Conservation (phyloP, 2,329 filamentous ascomycete species). For the Volutella citrinella region DNA sequence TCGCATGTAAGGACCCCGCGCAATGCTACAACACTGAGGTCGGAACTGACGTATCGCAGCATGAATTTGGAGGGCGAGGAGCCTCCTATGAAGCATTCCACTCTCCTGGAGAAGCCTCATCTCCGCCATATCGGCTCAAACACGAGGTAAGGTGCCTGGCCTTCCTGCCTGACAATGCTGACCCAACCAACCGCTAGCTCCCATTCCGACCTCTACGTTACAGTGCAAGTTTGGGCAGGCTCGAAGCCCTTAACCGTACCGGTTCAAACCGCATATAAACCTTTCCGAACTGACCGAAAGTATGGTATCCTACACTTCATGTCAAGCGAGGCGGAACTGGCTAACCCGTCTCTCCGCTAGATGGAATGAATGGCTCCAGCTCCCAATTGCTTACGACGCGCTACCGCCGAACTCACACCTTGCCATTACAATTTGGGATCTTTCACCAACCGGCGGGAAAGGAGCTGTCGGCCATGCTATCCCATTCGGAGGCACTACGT, state of each 20-base stretch:
- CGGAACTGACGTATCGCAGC: constrained; percentile 30
- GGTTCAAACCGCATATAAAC: constrained; percentile 87
- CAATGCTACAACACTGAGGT: not conserved
- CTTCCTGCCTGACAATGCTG: too few species aligned
- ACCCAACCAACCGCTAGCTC: constrained; percentile 48
- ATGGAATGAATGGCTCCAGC: constrained; percentile 95
- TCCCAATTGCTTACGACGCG: constrained; percentile 81
- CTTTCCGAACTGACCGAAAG: constrained; percentile 74
- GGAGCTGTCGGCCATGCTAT: constrained; percentile 73
- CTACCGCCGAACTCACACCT: constrained; percentile 79
- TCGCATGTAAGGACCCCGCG: constrained; percentile 49
- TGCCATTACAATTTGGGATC: constrained; percentile 92
- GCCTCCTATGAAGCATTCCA: constrained; percentile 52
- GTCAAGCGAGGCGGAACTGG: constrained; percentile 9
- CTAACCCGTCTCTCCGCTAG: constrained; percentile 39
- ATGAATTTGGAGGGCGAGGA: constrained; percentile 48
- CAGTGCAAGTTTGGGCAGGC: constrained; percentile 90
- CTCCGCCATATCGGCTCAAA: constrained; percentile 87
- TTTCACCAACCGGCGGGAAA: constrained; percentile 74
- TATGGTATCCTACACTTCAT: constrained; percentile 27
- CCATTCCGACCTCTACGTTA: constrained; percentile 87
- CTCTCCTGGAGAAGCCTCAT: constrained; percentile 73
- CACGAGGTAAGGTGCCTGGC: constrained; percentile 52
- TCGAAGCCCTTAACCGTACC: constrained; percentile 93
- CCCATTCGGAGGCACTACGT: constrained; percentile 91